phyloP scores from a whole-genome alignment of 2,329 filamentous ascomycete species.

The Claviceps arundinis region DNA sequence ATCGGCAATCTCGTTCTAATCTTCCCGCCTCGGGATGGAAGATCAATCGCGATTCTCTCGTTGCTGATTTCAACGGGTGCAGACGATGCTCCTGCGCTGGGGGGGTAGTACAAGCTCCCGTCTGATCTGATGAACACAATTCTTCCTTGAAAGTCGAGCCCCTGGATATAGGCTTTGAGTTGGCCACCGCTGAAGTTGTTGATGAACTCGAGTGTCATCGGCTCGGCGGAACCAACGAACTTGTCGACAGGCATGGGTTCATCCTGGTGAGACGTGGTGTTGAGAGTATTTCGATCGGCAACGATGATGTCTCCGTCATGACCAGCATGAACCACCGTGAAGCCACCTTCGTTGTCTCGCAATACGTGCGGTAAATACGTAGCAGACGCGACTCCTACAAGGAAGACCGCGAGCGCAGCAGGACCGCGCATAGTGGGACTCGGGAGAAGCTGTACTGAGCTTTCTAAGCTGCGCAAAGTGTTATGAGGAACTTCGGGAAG shows the following conservation, averaged over 20 bases:
- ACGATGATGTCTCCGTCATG: constrained; percentile 20
- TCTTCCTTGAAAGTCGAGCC: constrained; percentile 23
- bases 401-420: constrained; percentile 9
- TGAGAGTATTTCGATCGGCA: constrained; percentile 25
- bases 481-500: background rate
- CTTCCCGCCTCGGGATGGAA: constrained; percentile 23
- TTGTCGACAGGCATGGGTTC: constrained; percentile 3
- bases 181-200: constrained; percentile 28
- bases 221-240: background rate
- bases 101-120: constrained; percentile 27
- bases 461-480: background rate
- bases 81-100: constrained; percentile 21
- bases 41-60: constrained; percentile 27
- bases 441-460: background rate
- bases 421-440: background rate
- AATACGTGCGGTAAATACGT: constrained; percentile 4
- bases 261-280: constrained; percentile 19
- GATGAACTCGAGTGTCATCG: constrained; percentile 21
- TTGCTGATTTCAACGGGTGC: constrained; percentile 23
- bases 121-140: constrained; percentile 31
- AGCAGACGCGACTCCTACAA: constrained; percentile 10
- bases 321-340: constrained; percentile 20
- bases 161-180: constrained; percentile 33
- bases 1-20: constrained; percentile 26
- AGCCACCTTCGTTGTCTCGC: constrained; percentile 8